Base-by-base conservation (phyloP, 306 rosid genomes). In the Gynostemma pentaphyllum region DNA sequence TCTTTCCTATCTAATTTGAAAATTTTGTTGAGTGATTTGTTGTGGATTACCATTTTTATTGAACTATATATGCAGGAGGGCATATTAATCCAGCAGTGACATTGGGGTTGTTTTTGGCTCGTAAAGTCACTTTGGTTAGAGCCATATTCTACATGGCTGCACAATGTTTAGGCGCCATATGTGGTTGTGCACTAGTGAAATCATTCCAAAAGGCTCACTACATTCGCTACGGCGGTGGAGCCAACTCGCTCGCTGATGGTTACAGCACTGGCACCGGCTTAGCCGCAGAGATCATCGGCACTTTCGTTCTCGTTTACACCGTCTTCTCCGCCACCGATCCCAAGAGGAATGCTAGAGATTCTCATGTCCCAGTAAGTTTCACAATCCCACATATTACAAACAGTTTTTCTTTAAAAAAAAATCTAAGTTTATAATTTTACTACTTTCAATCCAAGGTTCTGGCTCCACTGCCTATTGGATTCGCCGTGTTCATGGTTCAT, bases 381-480 rank as follows among this genome's bases (percentile, higher is more conserved):
- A 56, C 15, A 3, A 11, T 29, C 26, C 28, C n/a, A n/a, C n/a
- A n/a, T n/a, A n/a, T n/a, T n/a, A n/a, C n/a, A n/a, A n/a, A n/a
- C n/a, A n/a, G n/a, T n/a, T n/a, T n/a, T n/a, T n/a, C n/a, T n/a
- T n/a, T n/a, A n/a, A n/a, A n/a, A n/a, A n/a, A n/a, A n/a, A n/a
- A n/a, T n/a, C n/a, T n/a, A n/a, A n/a, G n/a, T n/a, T n/a, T n/a
- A n/a, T n/a, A n/a, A n/a, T n/a, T n/a, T n/a, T n/a, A n/a, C n/a
- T n/a, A 46, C 10, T 28, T 13, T 10, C 37, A 70, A 65, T 16
- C 1, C 3, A 41, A 72, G 76, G 68, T 72, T 26, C 27, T 72
- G 76, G 76, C 76, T 21, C 76, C 76, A 61, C 64, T 72, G 57
- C 68, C 76, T 13, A 72, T 72, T 56, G 76, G 78, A 15, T 74